Evolutionary conservation across 1,139 yeast genomes (phyloP), one percentile per base, ranked within the genome.

Genomic region (Yamadazyma sp.): DNA sequence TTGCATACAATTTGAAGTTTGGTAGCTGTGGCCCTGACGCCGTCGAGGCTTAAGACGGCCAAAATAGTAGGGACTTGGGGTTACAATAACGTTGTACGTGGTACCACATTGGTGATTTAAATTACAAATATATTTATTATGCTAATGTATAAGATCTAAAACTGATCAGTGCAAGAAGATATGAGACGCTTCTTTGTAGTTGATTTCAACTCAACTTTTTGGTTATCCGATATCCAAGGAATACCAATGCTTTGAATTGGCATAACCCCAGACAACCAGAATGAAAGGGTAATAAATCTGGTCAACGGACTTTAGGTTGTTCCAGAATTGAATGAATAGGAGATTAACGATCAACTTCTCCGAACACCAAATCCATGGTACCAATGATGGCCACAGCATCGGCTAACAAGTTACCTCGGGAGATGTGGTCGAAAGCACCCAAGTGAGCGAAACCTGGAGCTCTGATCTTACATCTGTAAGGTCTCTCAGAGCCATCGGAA

Each of bases 301-400:
- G 17, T 28, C 4, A 12, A n/a, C n/a, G 31, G 18, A n/a, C n/a
- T n/a, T n/a, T n/a, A n/a, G n/a, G n/a, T n/a, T n/a, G n/a, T n/a
- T 28, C 31, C 31, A 26, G 7, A 26, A n/a, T 12, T 26, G 31
- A 28, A 28, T 28, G 16, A 28, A 28, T 28, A 28, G 16, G 11
- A 15, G 40, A 32, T 64, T 71, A 87, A 70, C 95, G 89, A 72
- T 87, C 95, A 53, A 87, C 95, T 67, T 87, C 96, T 58, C 95
- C 95, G 63, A 87, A 87, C 64, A 87, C 96, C 65, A 87, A 80
- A 73, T 87, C 96, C 95, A 87, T 87, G 47, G 95, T 87, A 73
- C 96, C 96, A 59, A 87, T 87, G 61, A 87, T 87, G 47, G 96
- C 95, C 43, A 87, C 96, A 26, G 95, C 94, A 67, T 87, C 96